These are phyloP conservation scores for Tagetes erecta DNA, from an alignment of 129 eudicot species.

Conservation along the genomic window DNA sequence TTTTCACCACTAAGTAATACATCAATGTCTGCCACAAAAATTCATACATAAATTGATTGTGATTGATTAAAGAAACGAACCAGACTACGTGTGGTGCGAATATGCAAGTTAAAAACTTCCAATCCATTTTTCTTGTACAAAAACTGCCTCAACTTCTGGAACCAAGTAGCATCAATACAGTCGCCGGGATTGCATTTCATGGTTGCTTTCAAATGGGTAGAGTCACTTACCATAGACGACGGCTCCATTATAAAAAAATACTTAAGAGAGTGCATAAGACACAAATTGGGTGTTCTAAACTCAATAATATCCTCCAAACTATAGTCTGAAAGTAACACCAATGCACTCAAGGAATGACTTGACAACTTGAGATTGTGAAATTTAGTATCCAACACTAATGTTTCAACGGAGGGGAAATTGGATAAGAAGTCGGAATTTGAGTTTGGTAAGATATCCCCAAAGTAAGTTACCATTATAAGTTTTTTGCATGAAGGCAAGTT, in stretches of 20 bases:
- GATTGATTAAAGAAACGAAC: background rate
- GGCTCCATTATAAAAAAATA: too few relatives aligned
- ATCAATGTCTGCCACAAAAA: too few relatives aligned
- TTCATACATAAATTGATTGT: too few relatives aligned
- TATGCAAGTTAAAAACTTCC: slow-evolving; percentile 3
- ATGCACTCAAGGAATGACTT: background rate
- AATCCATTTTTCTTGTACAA: background rate
- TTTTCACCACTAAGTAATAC: background rate
- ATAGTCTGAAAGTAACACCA: background rate
- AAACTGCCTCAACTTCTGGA: background rate
- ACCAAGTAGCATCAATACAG: background rate
- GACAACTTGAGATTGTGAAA: too few relatives aligned
- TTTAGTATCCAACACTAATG: background rate
- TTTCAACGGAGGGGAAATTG: background rate
- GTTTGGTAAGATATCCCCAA: background rate
- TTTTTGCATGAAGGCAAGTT: background rate
- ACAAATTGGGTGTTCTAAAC: background rate
- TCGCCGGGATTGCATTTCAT: background rate
- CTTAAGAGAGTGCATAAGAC: background rate
- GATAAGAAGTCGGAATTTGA: background rate
- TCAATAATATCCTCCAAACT: background rate
- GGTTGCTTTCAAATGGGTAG: background rate
- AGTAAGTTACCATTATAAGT: background rate
- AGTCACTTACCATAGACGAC: background rate
- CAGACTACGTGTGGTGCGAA: background rate